Evolutionary conservation across 2,329 filamentous ascomycete species (phyloP).

Genomic region (Stylonectria norvegica): DNA sequence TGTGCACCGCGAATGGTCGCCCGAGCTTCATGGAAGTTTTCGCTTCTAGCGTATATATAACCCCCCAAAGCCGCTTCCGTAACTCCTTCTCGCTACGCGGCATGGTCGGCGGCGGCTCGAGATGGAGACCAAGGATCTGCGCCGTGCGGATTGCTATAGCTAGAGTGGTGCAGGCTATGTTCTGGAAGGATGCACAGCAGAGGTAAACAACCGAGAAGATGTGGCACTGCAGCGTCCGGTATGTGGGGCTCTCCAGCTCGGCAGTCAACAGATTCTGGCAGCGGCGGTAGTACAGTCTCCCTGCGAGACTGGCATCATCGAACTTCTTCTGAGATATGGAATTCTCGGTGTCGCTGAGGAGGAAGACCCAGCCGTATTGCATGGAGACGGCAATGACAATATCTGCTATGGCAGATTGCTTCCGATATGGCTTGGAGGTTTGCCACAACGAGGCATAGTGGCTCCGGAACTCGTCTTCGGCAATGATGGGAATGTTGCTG

Average conservation of each 20-base stretch:
- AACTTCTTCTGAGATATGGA: background rate
- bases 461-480: slow-evolving; percentile 41
- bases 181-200: slow-evolving; percentile 46
- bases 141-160: slow-evolving; percentile 43
- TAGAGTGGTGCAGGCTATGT: slow-evolving; percentile 42
- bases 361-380: slow-evolving; percentile 39
- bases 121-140: slow-evolving; percentile 46
- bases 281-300: slow-evolving; percentile 45
- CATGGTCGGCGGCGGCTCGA: slow-evolving; percentile 38
- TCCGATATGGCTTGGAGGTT: slow-evolving; percentile 23
- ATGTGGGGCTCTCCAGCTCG: slow-evolving; percentile 45
- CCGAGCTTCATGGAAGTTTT: slow-evolving; percentile 47
- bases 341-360: slow-evolving; percentile 5
- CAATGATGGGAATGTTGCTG: slow-evolving; percentile 36
- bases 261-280: slow-evolving; percentile 41
- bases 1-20: slow-evolving; percentile 38
- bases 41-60: slow-evolving; percentile 45
- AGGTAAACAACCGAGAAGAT: slow-evolving; percentile 45
- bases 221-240: slow-evolving; percentile 48
- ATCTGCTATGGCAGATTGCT: slow-evolving; percentile 48
- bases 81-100: slow-evolving; percentile 38
- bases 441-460: slow-evolving; percentile 42
- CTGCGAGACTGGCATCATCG: slow-evolving; percentile 41
- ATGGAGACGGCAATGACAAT: slow-evolving; percentile 52
- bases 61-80: slow-evolving; percentile 52